Conservation (phyloP, 352 stramenopile species). For the Phytophthora macrochlamydospora region DNA sequence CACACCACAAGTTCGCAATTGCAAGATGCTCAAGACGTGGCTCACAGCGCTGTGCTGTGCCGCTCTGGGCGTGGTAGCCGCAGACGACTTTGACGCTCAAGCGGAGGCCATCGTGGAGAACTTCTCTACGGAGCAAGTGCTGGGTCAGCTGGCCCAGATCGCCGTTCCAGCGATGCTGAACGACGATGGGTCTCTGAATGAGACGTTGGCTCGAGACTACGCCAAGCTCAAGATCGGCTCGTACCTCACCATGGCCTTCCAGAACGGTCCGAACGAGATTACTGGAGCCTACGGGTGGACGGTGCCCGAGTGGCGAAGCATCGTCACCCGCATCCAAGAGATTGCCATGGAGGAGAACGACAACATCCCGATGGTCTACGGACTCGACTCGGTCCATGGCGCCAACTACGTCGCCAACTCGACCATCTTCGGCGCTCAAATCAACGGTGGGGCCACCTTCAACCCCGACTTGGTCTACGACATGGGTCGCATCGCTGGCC, state of each 20-base stretch:
- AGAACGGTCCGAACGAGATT: slow-evolving; percentile 5
- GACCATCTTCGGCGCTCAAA: slow-evolving; percentile 77
- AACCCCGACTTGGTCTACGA: slow-evolving; percentile 58
- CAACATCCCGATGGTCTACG: slow-evolving; percentile 68
- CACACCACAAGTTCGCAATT: not conserved
- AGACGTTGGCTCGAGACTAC: slow-evolving; percentile 49
- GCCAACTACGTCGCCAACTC: slow-evolving; percentile 76
- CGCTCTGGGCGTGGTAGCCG: not conserved
- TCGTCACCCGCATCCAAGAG: slow-evolving; percentile 67
- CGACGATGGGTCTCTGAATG: slow-evolving; percentile 46
- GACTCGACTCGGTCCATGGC: slow-evolving; percentile 86
- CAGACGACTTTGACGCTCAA: not conserved
- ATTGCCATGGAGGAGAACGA: slow-evolving; percentile 59
- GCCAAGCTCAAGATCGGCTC: slow-evolving; percentile 79
- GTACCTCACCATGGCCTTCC: slow-evolving; percentile 67
- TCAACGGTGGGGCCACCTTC: slow-evolving; percentile 85
- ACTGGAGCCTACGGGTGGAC: slow-evolving; percentile 1
- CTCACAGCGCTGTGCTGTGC: not conserved
- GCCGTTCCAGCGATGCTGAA: slow-evolving; percentile 69
- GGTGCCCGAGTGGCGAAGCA: slow-evolving; percentile 51
- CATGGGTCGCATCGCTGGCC: slow-evolving; percentile 61
- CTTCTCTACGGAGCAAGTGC: slow-evolving; percentile 25
- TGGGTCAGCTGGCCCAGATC: slow-evolving; percentile 89
- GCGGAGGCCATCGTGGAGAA: slow-evolving; percentile 10
- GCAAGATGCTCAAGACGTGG: not conserved